Conservation (phyloP, 1,139 yeast genomes). For the Suhomyces taliae region DNA sequence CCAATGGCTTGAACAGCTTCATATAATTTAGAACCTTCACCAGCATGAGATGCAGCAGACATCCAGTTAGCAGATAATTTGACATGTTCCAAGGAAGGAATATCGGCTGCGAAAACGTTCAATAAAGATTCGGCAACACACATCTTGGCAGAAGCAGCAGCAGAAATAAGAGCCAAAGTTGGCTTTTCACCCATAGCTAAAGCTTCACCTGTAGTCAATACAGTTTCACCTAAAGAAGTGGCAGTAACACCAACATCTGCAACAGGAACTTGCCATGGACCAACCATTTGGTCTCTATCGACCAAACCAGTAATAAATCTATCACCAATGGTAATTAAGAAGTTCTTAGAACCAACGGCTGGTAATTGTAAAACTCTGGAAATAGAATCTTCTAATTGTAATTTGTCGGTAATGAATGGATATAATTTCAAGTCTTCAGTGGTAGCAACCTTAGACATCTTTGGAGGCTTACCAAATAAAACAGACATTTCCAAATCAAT, state of each 20-base stretch:
- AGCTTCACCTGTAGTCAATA: slow-evolving; percentile 87
- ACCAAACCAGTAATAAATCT: slow-evolving; percentile 94
- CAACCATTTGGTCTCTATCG: slow-evolving; percentile 98
- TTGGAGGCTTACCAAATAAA: slow-evolving; percentile 97
- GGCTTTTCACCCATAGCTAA: slow-evolving; percentile 98
- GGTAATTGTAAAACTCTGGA: slow-evolving; percentile 86
- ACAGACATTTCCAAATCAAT: slow-evolving; percentile 96
- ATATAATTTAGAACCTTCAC: slow-evolving; percentile 93
- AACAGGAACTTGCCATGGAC: slow-evolving; percentile 99
- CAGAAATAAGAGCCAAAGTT: slow-evolving; percentile 79
- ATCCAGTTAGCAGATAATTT: slow-evolving; percentile 98
- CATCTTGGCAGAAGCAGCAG: slow-evolving; percentile 97
- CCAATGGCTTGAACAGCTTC: slow-evolving; percentile 98
- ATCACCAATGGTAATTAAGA: slow-evolving; percentile 95
- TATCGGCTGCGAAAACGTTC: slow-evolving; percentile 88
- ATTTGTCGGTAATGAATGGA: slow-evolving; percentile 35
- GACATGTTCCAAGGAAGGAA: slow-evolving; percentile 70
- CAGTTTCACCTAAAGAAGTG: slow-evolving; percentile 77
- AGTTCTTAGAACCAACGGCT: slow-evolving; percentile 91
- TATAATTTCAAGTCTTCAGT: slow-evolving; percentile 62
- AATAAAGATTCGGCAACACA: slow-evolving; percentile 93
- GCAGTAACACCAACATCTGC: slow-evolving; percentile 99
- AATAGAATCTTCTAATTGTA: slow-evolving; percentile 62
- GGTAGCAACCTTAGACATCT: slow-evolving; percentile 77
- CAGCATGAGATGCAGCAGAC: slow-evolving; percentile 94